phyloP scores from a whole-genome alignment of 2,329 filamentous ascomycete species.

The Monilinia aucupariae region DNA sequence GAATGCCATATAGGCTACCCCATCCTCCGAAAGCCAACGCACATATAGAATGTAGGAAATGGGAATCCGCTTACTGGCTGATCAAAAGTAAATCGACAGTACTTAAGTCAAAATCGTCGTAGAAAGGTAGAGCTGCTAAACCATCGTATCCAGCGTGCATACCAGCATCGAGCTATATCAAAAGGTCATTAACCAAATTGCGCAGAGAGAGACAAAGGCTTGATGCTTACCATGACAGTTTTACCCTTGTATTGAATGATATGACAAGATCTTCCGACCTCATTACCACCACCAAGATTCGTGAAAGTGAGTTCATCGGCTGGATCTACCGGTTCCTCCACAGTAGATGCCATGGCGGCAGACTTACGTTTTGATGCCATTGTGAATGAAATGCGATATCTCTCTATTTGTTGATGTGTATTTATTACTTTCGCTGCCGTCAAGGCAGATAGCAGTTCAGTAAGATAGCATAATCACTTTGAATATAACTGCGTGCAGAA shows the following conservation, averaged over 20 bases:
- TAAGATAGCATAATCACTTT: conserved; percentile 4
- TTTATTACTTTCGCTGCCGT: conserved; percentile 2
- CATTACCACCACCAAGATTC: conserved; percentile 89
- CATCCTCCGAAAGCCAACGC: conserved; percentile 9
- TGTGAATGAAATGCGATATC: conserved; percentile 8
- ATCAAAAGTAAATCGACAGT: conserved; percentile 95
- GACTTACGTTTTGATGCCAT: conserved; percentile 97
- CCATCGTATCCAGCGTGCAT: conserved; percentile 97
- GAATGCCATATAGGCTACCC: conserved; percentile 2
- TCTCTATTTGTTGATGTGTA: background rate
- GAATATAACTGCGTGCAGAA: background rate
- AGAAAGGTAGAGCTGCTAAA: conserved; percentile 88
- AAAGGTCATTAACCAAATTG: conserved; percentile 2
- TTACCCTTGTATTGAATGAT: conserved; percentile 99
- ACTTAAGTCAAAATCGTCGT: conserved; percentile 96
- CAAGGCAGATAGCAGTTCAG: conserved; percentile 5
- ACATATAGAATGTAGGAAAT: conserved; percentile 14
- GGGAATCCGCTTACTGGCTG: conserved; percentile 78
- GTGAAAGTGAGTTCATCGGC: conserved; percentile 92
- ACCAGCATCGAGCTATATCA: conserved; percentile 78
- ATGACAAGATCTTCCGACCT: conserved; percentile 94
- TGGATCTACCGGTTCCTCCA: conserved; percentile 85
- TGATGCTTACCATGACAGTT: conserved; percentile 79
- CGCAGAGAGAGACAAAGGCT: background rate
- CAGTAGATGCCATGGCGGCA: conserved; percentile 60